These are phyloP conservation scores for Wakefieldia striispora DNA, from an alignment of 768 basidiomycete species.

Conservation along the genomic window DNA sequence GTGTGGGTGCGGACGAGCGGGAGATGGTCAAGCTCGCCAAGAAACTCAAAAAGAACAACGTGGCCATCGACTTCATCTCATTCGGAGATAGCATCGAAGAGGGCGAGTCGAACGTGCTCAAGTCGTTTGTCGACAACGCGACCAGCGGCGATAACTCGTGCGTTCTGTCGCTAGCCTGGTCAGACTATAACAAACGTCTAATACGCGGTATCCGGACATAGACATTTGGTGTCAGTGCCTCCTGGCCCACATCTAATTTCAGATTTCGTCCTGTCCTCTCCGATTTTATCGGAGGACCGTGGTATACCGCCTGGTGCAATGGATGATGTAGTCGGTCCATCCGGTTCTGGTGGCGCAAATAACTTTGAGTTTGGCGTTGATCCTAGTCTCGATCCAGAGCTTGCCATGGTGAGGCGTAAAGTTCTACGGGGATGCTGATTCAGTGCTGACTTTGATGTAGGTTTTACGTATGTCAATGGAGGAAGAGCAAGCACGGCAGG, in stretches of 20 bases:
- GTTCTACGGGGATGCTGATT: not conserved
- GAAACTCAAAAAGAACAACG: conserved; percentile 99
- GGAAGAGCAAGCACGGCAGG: conserved; percentile 83
- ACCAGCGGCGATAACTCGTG: conserved; percentile 85
- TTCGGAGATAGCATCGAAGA: conserved; percentile 90
- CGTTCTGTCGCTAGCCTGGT: conserved; percentile 29
- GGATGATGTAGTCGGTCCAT: conserved; percentile 47
- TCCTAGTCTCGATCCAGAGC: conserved; percentile 92
- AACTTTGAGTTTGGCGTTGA: conserved; percentile 90
- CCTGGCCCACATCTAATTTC: conserved; percentile 81
- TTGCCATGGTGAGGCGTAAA: conserved; percentile 76
- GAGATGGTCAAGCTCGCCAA: conserved; percentile 87
- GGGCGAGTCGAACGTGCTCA: conserved; percentile 64
- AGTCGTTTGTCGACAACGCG: conserved; percentile 79
- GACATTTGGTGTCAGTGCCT: conserved; percentile 79
- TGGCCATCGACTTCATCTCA: conserved; percentile 86
- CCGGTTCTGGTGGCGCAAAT: conserved; percentile 46
- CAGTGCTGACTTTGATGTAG: conserved; percentile 38
- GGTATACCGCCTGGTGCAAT: conserved; percentile 64
- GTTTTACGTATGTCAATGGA: conserved; percentile 97
- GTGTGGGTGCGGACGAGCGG: conserved; percentile 68
- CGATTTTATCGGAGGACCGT: conserved; percentile 80
- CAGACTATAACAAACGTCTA: not conserved
- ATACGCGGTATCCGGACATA: conserved; percentile 27
- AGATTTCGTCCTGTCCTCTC: conserved; percentile 75